Evolutionary conservation across 2,329 filamentous ascomycete species (phyloP), one percentile per base, ranked within the genome.

Genomic region (Emergomyces pasteurianus): DNA sequence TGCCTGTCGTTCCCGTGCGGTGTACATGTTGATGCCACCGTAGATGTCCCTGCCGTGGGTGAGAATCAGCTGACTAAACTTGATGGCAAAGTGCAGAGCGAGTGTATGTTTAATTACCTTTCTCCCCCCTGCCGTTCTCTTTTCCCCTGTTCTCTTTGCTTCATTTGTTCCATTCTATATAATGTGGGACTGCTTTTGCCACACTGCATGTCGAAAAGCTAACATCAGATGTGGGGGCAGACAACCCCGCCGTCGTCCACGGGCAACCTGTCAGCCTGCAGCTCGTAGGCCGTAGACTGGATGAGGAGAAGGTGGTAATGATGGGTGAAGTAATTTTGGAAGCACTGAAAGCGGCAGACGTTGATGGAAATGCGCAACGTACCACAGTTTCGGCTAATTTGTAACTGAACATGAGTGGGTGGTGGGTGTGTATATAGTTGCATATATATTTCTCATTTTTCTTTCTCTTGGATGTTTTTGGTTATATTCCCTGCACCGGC

Each of bases 1-100:
- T 74, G 73, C 40, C 78, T 79, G 0, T 76, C 80, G 1, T 74
- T 86, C 23, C 83, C 0, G 78, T 85, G 2, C 83, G 81, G 0
- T 75, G 60, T 69, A 8, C 59, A 70, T 53, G 81, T 78, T 0
- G 78, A 84, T 59, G 79, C 80, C 66, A 68, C 56, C 0, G 58
- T 83, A 4, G 83, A 86, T 66, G 65, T 72, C 16, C 71, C 78
- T 40, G 62, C 60, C 18, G 40, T 38, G 12, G 43, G 65, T 3
- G 68, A 66, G 0, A 62, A 69, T 28, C 77, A 79, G 0, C 42
- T 76, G n/a, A 76, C 70, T 60, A 75, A 76, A 0, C 55, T 70
- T 1, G 81, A 83, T 60, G 68, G 70, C 59, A 66, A 70, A 49
- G 76, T 77, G n/a, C 77, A 78, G 67, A 71, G 76, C 59, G 72